Conservation (phyloP, 1,139 yeast genomes). For the Nakaseomyces bracarensis region DNA sequence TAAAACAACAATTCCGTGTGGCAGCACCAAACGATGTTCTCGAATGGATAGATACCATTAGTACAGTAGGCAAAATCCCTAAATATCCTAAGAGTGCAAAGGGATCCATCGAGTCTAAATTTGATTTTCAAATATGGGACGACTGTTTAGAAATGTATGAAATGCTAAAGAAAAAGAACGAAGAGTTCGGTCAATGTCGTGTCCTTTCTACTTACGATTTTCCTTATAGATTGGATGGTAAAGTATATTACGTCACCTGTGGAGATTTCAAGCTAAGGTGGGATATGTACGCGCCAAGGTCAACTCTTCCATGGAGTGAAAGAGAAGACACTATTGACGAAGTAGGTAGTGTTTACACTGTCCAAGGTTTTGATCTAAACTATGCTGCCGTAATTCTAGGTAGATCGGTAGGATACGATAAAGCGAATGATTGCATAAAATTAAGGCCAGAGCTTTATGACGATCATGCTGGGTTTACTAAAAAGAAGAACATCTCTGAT, state of each 20-base stretch:
- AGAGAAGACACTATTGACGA: slow-evolving; percentile 37
- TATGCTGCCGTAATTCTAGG: slow-evolving; percentile 39
- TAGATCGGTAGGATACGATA: slow-evolving; percentile 35
- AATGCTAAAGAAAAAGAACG: slow-evolving; percentile 26
- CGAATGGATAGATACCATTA: slow-evolving; percentile 35
- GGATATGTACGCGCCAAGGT: slow-evolving; percentile 38
- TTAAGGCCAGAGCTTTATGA: slow-evolving; percentile 34
- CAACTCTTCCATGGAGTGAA: slow-evolving; percentile 37
- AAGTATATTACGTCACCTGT: slow-evolving; percentile 36
- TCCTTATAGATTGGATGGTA: slow-evolving; percentile 37
- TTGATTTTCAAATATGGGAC: slow-evolving; percentile 37
- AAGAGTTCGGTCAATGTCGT: slow-evolving; percentile 34
- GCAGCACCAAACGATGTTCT: slow-evolving; percentile 34
- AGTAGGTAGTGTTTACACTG: slow-evolving; percentile 39
- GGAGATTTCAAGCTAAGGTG: slow-evolving; percentile 37
- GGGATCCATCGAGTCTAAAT: slow-evolving; percentile 13
- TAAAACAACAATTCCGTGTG: slow-evolving; percentile 37
- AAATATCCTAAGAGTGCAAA: slow-evolving; percentile 27
- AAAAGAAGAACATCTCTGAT: slow-evolving; percentile 33
- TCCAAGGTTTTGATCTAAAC: slow-evolving; percentile 39
- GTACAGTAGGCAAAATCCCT: slow-evolving; percentile 30
- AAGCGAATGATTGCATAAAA: slow-evolving; percentile 28
- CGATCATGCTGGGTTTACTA: slow-evolving; percentile 38
- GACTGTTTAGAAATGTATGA: slow-evolving; percentile 36
- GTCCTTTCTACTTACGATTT: slow-evolving; percentile 38